Conservation (phyloP, 371 early-diverging fungal species). For the Rhizopus microsporus region DNA sequence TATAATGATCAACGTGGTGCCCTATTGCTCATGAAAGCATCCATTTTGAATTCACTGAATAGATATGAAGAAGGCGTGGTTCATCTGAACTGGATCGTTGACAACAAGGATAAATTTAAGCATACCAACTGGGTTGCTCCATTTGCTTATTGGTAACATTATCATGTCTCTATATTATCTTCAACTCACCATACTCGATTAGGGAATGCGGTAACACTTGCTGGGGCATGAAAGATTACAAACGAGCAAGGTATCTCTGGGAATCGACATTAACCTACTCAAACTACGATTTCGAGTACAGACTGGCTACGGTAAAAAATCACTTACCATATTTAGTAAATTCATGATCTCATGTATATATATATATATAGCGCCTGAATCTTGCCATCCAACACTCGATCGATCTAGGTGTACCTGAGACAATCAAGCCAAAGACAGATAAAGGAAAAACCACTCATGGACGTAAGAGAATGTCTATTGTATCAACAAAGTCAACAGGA, state of each 20-base stretch:
- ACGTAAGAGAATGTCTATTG: constrained; percentile 23
- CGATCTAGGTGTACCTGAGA: constrained; percentile 25
- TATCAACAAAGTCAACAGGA: not conserved
- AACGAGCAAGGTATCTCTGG: constrained; percentile 35
- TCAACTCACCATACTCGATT: too few species aligned
- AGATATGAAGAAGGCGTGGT: constrained; percentile 41
- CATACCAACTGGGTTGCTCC: constrained; percentile 62
- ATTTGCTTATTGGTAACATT: constrained; percentile 57
- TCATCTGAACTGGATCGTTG: constrained; percentile 63
- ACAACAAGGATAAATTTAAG: constrained; percentile 49
- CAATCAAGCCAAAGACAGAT: constrained; percentile 16
- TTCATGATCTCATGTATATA: not conserved
- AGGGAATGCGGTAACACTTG: constrained; percentile 51
- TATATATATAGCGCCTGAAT: constrained; percentile 12
- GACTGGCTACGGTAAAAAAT: constrained; percentile 19
- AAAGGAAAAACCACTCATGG: constrained; percentile 22
- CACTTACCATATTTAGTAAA: not conserved
- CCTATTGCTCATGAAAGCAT: constrained; percentile 42
- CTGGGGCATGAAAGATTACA: constrained; percentile 41
- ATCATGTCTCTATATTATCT: too few species aligned
- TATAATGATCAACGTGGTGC: constrained; percentile 51
- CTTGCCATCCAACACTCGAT: constrained; percentile 29
- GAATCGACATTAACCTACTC: constrained; percentile 24
- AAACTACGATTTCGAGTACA: constrained; percentile 33
- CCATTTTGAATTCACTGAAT: constrained; percentile 37